Base-by-base conservation (phyloP, 2,329 filamentous ascomycete species). In the Pyrenophora graminea region DNA sequence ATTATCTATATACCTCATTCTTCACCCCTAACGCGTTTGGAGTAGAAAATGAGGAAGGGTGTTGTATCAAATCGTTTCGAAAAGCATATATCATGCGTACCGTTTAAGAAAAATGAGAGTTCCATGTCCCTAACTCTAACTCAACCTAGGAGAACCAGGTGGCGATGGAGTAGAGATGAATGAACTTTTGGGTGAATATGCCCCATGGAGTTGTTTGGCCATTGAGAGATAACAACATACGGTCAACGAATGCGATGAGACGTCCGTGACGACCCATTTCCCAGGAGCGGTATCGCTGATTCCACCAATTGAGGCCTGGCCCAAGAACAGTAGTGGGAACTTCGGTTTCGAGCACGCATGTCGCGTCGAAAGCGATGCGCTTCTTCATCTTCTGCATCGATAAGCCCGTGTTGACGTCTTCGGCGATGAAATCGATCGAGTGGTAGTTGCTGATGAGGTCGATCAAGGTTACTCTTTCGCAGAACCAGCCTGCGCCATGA, bases 241-340 rank as follows among this genome's bases (percentile, higher is more conserved):
- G 49, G 3, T 49, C 39, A 9, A 47, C 43, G 30, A 57, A 61
- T 8, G 54, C 56, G 25, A 61, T 31, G n/a, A 61, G 53, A 10
- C 54, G 53, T 13, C 56, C 56, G 25, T 61, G 58, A 12, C 56
- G 56, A 12, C 58, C 58, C 58, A 61, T 61, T 21, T 61, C 58
- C 58, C 58, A 61, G 0, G 56, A 57, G 6, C 48, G 43, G 9
- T 52, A 38, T 8, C 58, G 53, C 36, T 59, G 58, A 19, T 59
- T 59, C 39, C 49, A 61, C 56, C 58, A 59, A 17, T 59, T 59
- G 21, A 61, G 53, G 9, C 56, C 58, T 2, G 48, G 54, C 2
- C 59, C 56, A 33, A 62, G 41, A 41, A 62, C 41, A 2, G 59
- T 59, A 4, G 56, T 59, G 2, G 59, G 56, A 2, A 58, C 59